phyloP scores from a whole-genome alignment of 2,329 filamentous ascomycete species.

The Neocucurbitaria cava region DNA sequence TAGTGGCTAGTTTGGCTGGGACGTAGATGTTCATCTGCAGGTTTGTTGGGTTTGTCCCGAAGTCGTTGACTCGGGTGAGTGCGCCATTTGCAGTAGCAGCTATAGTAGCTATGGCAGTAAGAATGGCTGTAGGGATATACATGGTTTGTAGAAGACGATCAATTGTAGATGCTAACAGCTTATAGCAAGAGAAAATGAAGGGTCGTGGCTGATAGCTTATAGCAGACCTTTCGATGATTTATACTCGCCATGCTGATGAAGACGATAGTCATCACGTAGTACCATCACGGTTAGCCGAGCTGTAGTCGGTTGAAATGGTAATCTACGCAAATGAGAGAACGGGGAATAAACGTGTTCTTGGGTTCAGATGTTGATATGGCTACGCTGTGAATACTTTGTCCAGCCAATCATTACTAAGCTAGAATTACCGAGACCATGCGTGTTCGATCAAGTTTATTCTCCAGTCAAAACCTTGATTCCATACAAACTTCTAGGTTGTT shows the following conservation, averaged over 20 bases:
- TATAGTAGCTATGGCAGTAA: constrained; percentile 8
- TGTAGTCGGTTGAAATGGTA: neutral
- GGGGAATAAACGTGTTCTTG: neutral
- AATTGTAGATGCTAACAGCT: neutral
- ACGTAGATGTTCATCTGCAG: constrained; percentile 62
- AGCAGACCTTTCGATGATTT: neutral
- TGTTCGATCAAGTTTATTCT: neutral
- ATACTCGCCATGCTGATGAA: neutral
- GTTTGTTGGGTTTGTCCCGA: constrained; percentile 53
- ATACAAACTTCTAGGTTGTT: neutral
- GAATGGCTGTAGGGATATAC: constrained; percentile 6
- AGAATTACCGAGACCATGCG: neutral
- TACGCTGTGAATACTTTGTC: neutral
- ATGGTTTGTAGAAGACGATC: constrained; percentile 5
- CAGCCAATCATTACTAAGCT: neutral
- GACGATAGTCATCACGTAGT: neutral
- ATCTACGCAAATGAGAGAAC: neutral
- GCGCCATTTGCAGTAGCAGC: constrained; percentile 18
- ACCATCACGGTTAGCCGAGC: neutral
- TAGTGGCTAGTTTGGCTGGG: constrained; percentile 49
- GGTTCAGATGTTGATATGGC: neutral
- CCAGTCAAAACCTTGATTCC: neutral
- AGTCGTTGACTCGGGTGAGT: constrained; percentile 48
- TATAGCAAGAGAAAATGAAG: no score
- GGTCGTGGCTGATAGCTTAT: neutral